phyloP scores from a whole-genome alignment of 2,329 filamentous ascomycete species.

The Ophiognomonia clavigignenti-juglandacearum region DNA sequence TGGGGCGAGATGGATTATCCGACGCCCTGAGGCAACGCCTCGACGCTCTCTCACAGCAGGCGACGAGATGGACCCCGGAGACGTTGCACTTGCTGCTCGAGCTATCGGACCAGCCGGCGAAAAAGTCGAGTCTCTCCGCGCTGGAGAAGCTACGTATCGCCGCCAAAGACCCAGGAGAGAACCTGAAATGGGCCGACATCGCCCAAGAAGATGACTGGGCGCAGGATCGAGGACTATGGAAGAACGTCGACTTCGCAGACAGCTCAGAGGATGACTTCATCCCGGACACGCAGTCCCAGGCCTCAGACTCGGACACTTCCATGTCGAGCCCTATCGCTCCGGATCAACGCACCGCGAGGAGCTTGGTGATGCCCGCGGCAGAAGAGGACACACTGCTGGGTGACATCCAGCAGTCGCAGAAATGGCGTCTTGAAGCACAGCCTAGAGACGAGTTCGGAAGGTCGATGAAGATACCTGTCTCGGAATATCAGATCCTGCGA shows the following conservation, averaged over 20 bases:
- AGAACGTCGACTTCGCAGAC: constrained; percentile 61
- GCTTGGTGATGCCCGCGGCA: constrained; percentile 26
- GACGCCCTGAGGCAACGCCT: constrained; percentile 53
- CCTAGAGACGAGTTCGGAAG: constrained; percentile 26
- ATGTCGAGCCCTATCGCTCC: constrained; percentile 25
- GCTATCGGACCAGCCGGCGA: constrained; percentile 74
- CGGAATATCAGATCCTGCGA: constrained; percentile 69
- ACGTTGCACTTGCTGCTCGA: constrained; percentile 72
- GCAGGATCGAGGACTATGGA: constrained; percentile 64
- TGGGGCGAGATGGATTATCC: constrained; percentile 74
- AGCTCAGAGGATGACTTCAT: constrained; percentile 58
- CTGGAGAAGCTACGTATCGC: constrained; percentile 51
- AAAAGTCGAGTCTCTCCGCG: constrained; percentile 61
- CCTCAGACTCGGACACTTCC: constrained; percentile 22
- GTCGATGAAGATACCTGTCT: constrained; percentile 43
- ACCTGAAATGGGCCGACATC: constrained; percentile 75
- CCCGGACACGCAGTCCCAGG: constrained; percentile 31
- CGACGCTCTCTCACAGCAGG: constrained; percentile 22
- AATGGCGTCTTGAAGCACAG: constrained; percentile 34
- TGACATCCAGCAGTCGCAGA: constrained; percentile 36
- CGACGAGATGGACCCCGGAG: constrained; percentile 70
- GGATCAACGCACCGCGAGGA: constrained; percentile 23
- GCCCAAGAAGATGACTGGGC: constrained; percentile 70
- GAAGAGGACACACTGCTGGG: constrained; percentile 29
- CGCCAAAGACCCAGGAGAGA: constrained; percentile 36